A percentile compares a stretch with the other conserved stretches of the same genome.
phyloP scores from a whole-genome alignment of 352 stramenopile genomes.

The Ophiocytium majus region DNA sequence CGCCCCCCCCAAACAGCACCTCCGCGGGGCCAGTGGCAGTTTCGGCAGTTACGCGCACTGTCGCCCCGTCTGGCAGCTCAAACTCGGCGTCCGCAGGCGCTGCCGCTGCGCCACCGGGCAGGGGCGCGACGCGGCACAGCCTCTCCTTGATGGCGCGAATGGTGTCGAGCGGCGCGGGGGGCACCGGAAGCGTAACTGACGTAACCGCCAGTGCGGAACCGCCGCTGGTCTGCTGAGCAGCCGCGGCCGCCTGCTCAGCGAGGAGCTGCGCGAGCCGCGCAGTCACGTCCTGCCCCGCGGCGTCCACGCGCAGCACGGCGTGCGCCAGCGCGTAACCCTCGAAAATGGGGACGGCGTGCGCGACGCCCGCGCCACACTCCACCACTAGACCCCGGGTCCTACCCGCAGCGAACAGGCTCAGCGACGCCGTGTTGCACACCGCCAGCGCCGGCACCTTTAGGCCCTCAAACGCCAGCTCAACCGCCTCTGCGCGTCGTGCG shows the following conservation, averaged over 20 bases:
- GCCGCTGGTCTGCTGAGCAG: slow-evolving; percentile 46
- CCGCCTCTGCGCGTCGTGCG: slow-evolving; percentile 82
- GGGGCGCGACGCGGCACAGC: slow-evolving; percentile 48
- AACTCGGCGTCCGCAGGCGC: slow-evolving; percentile 36
- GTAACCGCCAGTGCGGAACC: not conserved
- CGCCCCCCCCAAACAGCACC: slow-evolving; percentile 58
- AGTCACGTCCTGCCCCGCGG: slow-evolving; percentile 87
- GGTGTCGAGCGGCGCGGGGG: slow-evolving; percentile 62
- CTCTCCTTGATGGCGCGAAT: slow-evolving; percentile 80
- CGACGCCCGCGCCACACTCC: slow-evolving; percentile 76
- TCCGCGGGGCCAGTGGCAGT: slow-evolving; percentile 34
- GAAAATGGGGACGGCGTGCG: slow-evolving; percentile 84
- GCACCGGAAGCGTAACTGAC: not conserved
- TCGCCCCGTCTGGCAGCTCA: slow-evolving; percentile 55
- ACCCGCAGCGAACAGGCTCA: slow-evolving; percentile 77
- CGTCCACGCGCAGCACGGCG: slow-evolving; percentile 85
- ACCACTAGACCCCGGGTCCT: slow-evolving; percentile 76
- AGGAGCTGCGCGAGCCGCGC: slow-evolving; percentile 82
- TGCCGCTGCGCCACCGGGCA: not conserved
- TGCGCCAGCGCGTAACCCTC: slow-evolving; percentile 89
- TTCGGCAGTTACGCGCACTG: slow-evolving; percentile 62
- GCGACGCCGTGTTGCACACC: slow-evolving; percentile 74
- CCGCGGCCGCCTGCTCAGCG: slow-evolving; percentile 59
- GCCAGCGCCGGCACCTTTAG: slow-evolving; percentile 84
- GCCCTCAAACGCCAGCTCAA: slow-evolving; percentile 86